A percentile compares a stretch with the other conserved stretches of the same genome.
Evolutionary conservation across 2,329 filamentous ascomycete genomes (phyloP).

Genomic region (Exophiala sp.): DNA sequence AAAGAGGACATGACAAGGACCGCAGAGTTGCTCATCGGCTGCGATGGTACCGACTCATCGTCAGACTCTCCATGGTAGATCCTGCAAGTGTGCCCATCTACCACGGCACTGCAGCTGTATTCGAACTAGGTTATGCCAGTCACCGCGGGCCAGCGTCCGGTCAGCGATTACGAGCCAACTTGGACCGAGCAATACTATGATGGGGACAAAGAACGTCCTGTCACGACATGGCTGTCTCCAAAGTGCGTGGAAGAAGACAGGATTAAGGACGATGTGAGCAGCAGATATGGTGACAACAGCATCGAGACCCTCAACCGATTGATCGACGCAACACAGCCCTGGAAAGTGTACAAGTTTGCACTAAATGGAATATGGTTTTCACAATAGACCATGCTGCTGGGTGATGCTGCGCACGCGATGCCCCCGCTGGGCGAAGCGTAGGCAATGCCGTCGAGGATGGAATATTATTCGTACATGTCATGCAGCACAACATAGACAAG

Average conservation of each 20-base stretch:
- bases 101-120: constrained; percentile 18
- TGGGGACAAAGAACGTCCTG: constrained; percentile 15
- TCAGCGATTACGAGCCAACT: constrained; percentile 10
- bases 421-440: constrained; percentile 17
- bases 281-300: constrained; percentile 40
- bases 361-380: constrained; percentile 45
- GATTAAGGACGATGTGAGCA: constrained; percentile 40
- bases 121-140: constrained; percentile 17
- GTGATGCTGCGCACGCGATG: constrained; percentile 45
- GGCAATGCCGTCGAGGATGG: constrained; percentile 18
- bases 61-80: constrained; percentile 16
- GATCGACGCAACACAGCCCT: constrained; percentile 40
- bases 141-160: constrained; percentile 15
- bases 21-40: constrained; percentile 28
- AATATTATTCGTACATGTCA: constrained; percentile 13
- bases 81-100: constrained; percentile 16
- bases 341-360: constrained; percentile 44
- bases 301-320: constrained; percentile 36
- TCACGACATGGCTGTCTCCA: constrained; percentile 19
- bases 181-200: constrained; percentile 17
- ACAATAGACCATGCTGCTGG: constrained; percentile 43
- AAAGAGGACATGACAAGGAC: constrained; percentile 1
- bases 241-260: constrained; percentile 41
- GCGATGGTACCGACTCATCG: constrained; percentile 29
- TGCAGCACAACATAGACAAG: neutral